These are phyloP conservation scores for Globisporangium alternatum DNA, from an alignment of 352 stramenopile genomes.

Conservation along the genomic window DNA sequence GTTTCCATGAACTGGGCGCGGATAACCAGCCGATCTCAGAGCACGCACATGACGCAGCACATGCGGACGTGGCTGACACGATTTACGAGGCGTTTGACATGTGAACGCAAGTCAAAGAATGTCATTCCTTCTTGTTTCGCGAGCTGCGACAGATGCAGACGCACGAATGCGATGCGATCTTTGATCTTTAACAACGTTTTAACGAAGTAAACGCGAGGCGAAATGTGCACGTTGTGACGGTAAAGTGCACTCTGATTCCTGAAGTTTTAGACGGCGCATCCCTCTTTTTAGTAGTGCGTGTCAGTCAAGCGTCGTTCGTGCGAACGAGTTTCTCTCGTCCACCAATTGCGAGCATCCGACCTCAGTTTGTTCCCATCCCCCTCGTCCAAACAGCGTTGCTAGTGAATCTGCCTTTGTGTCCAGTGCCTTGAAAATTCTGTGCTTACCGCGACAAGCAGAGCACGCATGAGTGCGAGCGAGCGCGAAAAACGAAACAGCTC, in stretches of 20 bases:
- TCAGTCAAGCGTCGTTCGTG: neutral
- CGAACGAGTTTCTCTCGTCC: no score
- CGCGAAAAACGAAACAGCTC: no score
- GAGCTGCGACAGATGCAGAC: neutral
- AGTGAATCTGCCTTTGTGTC: no score
- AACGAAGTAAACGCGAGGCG: neutral
- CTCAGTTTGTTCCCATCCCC: neutral
- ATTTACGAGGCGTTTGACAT: neutral
- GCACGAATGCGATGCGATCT: neutral
- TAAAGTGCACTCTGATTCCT: neutral
- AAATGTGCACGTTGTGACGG: neutral
- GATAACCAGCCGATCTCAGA: neutral
- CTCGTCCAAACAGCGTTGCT: neutral
- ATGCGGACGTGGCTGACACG: no score
- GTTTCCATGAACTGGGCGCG: neutral
- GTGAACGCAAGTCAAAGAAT: neutral
- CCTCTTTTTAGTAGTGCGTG: neutral
- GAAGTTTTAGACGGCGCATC: neutral
- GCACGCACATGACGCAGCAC: neutral
- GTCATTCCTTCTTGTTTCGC: neutral
- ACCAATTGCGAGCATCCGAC: neutral
- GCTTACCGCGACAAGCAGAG: no score
- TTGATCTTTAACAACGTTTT: neutral
- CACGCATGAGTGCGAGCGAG: no score
- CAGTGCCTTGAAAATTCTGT: no score